Evolutionary conservation across 2,329 filamentous ascomycete species (phyloP).

Genomic region (Onygena corvina): DNA sequence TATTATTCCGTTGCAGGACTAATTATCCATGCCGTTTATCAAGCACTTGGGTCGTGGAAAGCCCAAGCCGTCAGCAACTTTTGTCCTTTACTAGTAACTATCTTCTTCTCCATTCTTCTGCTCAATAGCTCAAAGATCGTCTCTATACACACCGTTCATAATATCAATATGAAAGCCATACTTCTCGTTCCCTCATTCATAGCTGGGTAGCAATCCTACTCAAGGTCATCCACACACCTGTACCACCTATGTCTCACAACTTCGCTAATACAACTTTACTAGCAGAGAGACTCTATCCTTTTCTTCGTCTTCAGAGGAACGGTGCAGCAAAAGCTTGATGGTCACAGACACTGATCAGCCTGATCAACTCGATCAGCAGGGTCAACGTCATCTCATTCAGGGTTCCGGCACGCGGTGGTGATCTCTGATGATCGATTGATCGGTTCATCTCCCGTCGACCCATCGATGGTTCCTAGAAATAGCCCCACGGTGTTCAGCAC

Average conservation of each 20-base stretch:
- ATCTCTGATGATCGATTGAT: constrained; percentile 3
- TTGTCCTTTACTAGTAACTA: too few species aligned
- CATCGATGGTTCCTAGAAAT: background rate
- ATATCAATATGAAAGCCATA: too few species aligned
- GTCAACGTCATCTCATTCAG: background rate
- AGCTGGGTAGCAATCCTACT: background rate
- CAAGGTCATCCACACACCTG: background rate
- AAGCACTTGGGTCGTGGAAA: too few species aligned
- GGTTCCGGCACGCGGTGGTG: background rate
- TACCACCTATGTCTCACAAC: background rate
- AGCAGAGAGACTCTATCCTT: background rate
- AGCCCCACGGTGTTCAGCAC: background rate
- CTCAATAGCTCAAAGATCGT: too few species aligned
- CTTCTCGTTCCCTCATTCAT: background rate
- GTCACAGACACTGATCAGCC: background rate
- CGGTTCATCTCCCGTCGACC: background rate
- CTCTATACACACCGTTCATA: too few species aligned
- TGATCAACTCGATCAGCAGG: background rate
- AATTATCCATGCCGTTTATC: too few species aligned
- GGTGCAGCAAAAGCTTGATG: background rate
- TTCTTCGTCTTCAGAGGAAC: background rate
- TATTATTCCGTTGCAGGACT: too few species aligned
- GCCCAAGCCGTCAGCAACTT: too few species aligned
- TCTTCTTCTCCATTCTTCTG: too few species aligned
- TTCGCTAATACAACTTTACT: background rate